Percentiles rank a stretch among this genome's conserved stretches.
phyloP scores from a whole-genome alignment of 768 basidiomycete species.

The Auricularia sp. region DNA sequence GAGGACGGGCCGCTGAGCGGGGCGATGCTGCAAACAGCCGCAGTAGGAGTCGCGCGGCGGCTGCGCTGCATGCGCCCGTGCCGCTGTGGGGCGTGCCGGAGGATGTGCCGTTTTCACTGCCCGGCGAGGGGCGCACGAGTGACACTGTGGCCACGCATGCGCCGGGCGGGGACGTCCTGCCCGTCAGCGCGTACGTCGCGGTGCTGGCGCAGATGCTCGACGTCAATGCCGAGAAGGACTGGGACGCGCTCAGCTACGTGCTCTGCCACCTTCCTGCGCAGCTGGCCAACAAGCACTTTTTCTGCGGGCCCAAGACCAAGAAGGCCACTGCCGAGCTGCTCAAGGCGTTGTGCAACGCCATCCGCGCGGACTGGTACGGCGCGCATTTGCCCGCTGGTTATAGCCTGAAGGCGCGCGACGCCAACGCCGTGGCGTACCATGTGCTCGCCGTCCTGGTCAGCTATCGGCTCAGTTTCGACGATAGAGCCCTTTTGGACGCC shows the following conservation, averaged over 20 bases:
- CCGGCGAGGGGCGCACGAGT: slow-evolving; percentile 51
- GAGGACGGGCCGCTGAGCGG: not conserved
- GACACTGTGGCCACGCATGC: slow-evolving; percentile 24
- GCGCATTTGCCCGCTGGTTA: slow-evolving; percentile 35
- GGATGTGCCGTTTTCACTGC: slow-evolving; percentile 48
- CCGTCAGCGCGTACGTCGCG: slow-evolving; percentile 62
- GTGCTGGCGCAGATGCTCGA: slow-evolving; percentile 57
- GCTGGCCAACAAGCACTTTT: slow-evolving; percentile 89
- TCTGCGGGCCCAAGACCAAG: slow-evolving; percentile 81
- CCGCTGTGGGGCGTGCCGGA: slow-evolving; percentile 64
- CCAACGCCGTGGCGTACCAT: slow-evolving; percentile 81
- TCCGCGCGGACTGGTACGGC: slow-evolving; percentile 43
- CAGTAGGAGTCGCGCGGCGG: not conserved
- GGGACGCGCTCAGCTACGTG: slow-evolving; percentile 90
- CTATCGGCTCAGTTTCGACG: slow-evolving; percentile 71
- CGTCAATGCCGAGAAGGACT: slow-evolving; percentile 51
- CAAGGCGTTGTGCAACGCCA: slow-evolving; percentile 53
- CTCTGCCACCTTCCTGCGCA: slow-evolving; percentile 86
- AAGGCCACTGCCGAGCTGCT: slow-evolving; percentile 51
- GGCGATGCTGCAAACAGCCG: not conserved
- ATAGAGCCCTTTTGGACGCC: slow-evolving; percentile 44
- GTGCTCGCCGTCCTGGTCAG: slow-evolving; percentile 80
- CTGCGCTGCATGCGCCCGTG: not conserved
- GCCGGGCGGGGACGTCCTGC: slow-evolving; percentile 31
- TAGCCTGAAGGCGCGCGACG: slow-evolving; percentile 63